Evolutionary conservation across 1,284 basidiomycete genomes (phyloP).

Genomic region (Takashimella tepidaria): DNA sequence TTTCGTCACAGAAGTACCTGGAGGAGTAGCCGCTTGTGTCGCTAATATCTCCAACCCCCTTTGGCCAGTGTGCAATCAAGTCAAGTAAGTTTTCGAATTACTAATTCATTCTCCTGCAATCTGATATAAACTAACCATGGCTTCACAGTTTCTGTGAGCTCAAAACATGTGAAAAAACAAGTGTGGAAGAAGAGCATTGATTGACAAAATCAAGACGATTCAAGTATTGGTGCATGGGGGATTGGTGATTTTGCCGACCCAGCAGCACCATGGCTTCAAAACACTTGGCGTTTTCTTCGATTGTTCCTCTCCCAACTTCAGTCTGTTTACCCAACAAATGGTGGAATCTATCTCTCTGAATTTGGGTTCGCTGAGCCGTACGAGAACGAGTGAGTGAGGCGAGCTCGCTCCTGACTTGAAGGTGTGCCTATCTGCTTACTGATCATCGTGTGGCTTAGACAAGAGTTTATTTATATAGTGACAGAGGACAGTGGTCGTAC

Average conservation of each 20-base stretch:
- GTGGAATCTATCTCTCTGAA: conserved; percentile 18
- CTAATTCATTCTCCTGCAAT: too few species aligned
- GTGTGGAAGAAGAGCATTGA: too few species aligned
- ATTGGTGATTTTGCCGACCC: conserved; percentile 16
- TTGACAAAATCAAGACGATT: too few species aligned
- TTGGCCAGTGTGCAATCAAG: conserved; percentile 15
- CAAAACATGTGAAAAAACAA: too few species aligned
- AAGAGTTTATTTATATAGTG: not conserved
- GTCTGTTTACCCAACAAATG: conserved; percentile 11
- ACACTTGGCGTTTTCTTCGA: conserved; percentile 16
- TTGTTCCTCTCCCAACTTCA: conserved; percentile 8
- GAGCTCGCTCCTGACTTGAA: too few species aligned
- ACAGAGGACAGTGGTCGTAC: conserved; percentile 14
- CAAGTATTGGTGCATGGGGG: conserved; percentile 9
- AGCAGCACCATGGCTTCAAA: conserved; percentile 14
- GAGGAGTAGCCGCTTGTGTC: conserved; percentile 13
- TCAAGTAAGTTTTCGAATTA: conserved; percentile 1
- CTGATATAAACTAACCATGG: too few species aligned
- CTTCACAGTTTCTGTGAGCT: conserved; percentile 9
- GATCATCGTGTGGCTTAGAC: not conserved
- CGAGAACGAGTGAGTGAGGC: conserved; percentile 19
- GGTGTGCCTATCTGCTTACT: too few species aligned
- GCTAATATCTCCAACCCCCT: conserved; percentile 12
- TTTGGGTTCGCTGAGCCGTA: conserved; percentile 20
- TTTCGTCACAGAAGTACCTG: conserved; percentile 11